Percentiles rank a stretch among this genome's conserved stretches.
Evolutionary conservation across 1,284 basidiomycete genomes (phyloP).

Genomic region (Xerocomus cyaneibrunnescens): DNA sequence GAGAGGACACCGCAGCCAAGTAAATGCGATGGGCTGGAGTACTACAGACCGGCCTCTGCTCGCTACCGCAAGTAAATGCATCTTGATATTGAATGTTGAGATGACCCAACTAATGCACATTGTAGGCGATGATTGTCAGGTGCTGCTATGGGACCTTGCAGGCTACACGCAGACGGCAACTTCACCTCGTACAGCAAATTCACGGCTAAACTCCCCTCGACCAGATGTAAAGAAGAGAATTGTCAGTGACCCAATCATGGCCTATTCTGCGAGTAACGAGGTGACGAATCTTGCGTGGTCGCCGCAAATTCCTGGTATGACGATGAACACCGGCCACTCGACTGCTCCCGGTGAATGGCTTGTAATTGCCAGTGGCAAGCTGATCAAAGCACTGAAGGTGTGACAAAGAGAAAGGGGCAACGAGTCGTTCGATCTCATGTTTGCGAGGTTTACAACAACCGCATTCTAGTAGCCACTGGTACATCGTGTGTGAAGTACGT

Average conservation of each 20-base stretch:
- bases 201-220: conserved; percentile 68
- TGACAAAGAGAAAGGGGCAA: conserved; percentile 33
- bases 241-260: conserved; percentile 75
- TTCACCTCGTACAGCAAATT: conserved; percentile 61
- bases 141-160: conserved; percentile 86
- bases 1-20: conserved; percentile 70
- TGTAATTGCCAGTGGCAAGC: conserved; percentile 83
- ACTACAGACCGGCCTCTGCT: conserved; percentile 77
- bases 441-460: not conserved
- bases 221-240: conserved; percentile 75
- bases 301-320: conserved; percentile 70
- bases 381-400: conserved; percentile 80
- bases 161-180: conserved; percentile 58
- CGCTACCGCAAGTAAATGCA: conserved; percentile 73
- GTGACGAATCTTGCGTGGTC: conserved; percentile 90
- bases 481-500: not conserved
- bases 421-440: not conserved
- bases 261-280: conserved; percentile 77
- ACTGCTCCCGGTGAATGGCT: conserved; percentile 85
- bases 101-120: conserved; percentile 3
- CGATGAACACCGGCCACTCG: conserved; percentile 68
- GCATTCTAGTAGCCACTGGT: too few relatives aligned
- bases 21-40: conserved; percentile 90
- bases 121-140: conserved; percentile 87
- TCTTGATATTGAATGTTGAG: not conserved